Percentiles rank a stretch among this genome's conserved stretches.
Conservation (phyloP, 169 alveolate species). For the Eimeria tenella region DNA sequence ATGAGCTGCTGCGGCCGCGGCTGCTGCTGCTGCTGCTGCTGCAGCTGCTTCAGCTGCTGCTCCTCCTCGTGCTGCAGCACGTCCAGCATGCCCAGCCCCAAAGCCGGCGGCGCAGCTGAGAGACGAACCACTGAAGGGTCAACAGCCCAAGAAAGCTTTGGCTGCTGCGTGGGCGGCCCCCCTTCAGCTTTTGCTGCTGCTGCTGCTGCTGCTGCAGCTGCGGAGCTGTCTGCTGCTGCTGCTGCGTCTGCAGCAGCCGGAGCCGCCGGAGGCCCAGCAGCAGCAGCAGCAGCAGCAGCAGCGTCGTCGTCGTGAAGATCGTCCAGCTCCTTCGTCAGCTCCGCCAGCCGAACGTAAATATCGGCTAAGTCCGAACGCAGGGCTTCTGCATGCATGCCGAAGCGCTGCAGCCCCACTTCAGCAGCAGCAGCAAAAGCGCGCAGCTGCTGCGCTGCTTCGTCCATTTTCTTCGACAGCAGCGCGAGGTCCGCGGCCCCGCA, state of each 20-base stretch:
- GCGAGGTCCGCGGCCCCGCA: not conserved
- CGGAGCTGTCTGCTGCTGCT: not conserved
- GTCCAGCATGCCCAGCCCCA: conserved; percentile 11
- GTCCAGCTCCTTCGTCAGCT: conserved; percentile 1
- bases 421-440: conserved; percentile 3
- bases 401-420: conserved; percentile 20
- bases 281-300: not conserved
- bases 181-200: not conserved
- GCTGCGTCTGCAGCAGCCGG: not conserved
- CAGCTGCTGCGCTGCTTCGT: conserved; percentile 8
- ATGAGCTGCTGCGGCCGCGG: conserved; percentile 20
- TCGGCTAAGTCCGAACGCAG: not conserved
- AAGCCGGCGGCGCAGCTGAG: not conserved
- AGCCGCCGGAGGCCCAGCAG: not conserved
- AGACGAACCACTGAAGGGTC: not conserved
- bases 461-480: not conserved
- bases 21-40: conserved; percentile 20
- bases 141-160: not conserved
- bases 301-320: not conserved
- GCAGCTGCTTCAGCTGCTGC: conserved; percentile 8
- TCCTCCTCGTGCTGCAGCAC: conserved; percentile 15
- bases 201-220: not conserved
- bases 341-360: conserved; percentile 2
- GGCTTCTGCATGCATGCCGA: not conserved
- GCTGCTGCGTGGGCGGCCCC: not conserved